Evolutionary conservation across 2,329 filamentous ascomycete species (phyloP).

Genomic region (Thelonectria blattea): DNA sequence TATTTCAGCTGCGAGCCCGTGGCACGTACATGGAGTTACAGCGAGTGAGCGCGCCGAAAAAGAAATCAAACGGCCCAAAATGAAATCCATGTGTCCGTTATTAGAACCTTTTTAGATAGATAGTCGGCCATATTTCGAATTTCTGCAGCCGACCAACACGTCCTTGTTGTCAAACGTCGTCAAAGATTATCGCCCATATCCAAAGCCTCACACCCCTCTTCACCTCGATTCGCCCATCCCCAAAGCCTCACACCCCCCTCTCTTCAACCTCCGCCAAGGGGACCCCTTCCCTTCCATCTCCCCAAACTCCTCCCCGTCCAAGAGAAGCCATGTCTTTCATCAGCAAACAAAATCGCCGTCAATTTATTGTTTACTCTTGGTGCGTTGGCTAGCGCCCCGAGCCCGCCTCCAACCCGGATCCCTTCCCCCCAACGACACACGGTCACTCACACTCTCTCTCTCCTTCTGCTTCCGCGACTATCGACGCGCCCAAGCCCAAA

Average conservation of each 20-base stretch:
- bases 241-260: too few species aligned
- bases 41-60: background rate
- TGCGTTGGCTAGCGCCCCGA: slow-evolving; percentile 20
- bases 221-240: too few species aligned
- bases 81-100: background rate
- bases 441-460: background rate
- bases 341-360: background rate
- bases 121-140: too few species aligned
- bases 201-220: too few species aligned
- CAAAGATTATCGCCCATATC: too few species aligned
- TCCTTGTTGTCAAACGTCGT: too few species aligned
- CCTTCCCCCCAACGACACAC: background rate
- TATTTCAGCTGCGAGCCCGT: slow-evolving; percentile 19
- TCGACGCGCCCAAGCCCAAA: slow-evolving; percentile 10
- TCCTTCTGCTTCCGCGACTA: background rate
- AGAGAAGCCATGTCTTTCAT: slow-evolving; percentile 1
- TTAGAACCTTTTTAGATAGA: background rate
- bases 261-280: too few species aligned
- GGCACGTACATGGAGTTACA: slow-evolving; percentile 15
- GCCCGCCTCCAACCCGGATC: slow-evolving; percentile 12
- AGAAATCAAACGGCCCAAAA: background rate
- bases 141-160: too few species aligned
- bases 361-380: slow-evolving; percentile 12
- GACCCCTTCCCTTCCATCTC: too few species aligned
- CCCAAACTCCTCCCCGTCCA: background rate